Conservation (phyloP, 306 rosid species). For the Lathyrus aphaca region DNA sequence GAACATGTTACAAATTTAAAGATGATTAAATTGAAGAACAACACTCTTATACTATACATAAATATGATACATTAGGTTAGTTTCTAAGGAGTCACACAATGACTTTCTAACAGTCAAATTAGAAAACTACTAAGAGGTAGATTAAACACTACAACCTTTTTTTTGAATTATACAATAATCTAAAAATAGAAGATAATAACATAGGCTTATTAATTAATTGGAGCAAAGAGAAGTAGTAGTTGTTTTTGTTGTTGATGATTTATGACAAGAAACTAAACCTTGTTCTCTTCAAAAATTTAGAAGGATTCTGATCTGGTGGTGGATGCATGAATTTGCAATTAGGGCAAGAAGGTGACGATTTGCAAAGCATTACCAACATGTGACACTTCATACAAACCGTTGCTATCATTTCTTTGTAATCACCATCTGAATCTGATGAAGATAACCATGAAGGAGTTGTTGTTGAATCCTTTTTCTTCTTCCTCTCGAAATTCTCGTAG, state of each 20-base stretch:
- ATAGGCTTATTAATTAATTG: constrained; percentile 14
- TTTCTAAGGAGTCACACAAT: constrained; percentile 29
- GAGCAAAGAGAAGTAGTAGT: neutral
- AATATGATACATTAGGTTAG: constrained; percentile 40
- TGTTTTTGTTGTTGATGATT: neutral
- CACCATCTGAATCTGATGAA: constrained; percentile 46
- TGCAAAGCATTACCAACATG: constrained; percentile 89
- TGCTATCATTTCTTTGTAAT: constrained; percentile 75
- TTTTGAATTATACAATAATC: constrained; percentile 17
- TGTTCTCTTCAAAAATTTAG: constrained; percentile 58
- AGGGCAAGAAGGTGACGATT: constrained; percentile 88
- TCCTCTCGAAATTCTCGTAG: constrained; percentile 21
- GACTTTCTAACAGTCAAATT: constrained; percentile 23
- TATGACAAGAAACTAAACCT: constrained; percentile 57
- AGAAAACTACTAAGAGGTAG: constrained; percentile 26
- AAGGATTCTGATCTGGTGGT: constrained; percentile 62
- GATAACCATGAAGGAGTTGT: constrained; percentile 56
- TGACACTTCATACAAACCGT: constrained; percentile 85
- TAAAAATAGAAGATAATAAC: constrained; percentile 24
- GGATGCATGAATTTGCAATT: constrained; percentile 93
- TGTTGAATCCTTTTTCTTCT: constrained; percentile 36
- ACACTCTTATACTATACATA: constrained; percentile 35
- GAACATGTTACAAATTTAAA: constrained; percentile 23
- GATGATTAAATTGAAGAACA: constrained; percentile 24
- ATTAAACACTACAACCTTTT: constrained; percentile 29